Evolutionary conservation across 2,329 filamentous ascomycete species (phyloP).

Genomic region (Aureobasidium sp.): DNA sequence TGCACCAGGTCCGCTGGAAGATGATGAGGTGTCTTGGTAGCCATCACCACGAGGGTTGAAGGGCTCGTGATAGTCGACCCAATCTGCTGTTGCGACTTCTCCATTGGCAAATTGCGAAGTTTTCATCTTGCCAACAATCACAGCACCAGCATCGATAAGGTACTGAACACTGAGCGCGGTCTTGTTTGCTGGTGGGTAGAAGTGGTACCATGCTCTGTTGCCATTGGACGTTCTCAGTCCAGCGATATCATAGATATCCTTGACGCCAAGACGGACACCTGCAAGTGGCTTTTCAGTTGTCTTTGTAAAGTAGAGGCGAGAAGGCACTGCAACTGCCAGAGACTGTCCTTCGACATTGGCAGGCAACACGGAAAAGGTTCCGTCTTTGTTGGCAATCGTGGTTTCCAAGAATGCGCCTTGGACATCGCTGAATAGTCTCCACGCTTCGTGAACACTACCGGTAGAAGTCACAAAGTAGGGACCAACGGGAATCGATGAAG

Average conservation of each 20-base stretch:
- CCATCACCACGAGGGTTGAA: conserved; percentile 41
- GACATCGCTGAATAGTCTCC: conserved; percentile 44
- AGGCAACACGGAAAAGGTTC: conserved; percentile 38
- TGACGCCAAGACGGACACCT: conserved; percentile 55
- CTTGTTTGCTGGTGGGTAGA: conserved; percentile 41
- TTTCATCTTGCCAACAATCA: conserved; percentile 42
- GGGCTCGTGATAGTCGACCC: conserved; percentile 39
- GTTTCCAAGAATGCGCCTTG: conserved; percentile 46
- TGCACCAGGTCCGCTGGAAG: conserved; percentile 41
- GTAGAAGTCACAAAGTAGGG: conserved; percentile 45
- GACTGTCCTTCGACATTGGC: conserved; percentile 39
- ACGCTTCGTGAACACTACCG: conserved; percentile 43
- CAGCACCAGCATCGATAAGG: conserved; percentile 54
- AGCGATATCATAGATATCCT: conserved; percentile 55
- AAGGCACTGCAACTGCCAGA: conserved; percentile 49
- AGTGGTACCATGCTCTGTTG: conserved; percentile 50
- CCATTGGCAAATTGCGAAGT: conserved; percentile 41
- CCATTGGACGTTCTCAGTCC: conserved; percentile 52
- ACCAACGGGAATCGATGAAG: conserved; percentile 34
- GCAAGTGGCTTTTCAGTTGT: conserved; percentile 51
- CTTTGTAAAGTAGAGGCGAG: conserved; percentile 51
- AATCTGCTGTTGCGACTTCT: conserved; percentile 45
- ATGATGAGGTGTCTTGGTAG: conserved; percentile 41
- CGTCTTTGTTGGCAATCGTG: conserved; percentile 32
- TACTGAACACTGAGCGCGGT: conserved; percentile 48